Evolutionary conservation across 1,284 basidiomycete species (phyloP).

Genomic region (Ustilago crameri): DNA sequence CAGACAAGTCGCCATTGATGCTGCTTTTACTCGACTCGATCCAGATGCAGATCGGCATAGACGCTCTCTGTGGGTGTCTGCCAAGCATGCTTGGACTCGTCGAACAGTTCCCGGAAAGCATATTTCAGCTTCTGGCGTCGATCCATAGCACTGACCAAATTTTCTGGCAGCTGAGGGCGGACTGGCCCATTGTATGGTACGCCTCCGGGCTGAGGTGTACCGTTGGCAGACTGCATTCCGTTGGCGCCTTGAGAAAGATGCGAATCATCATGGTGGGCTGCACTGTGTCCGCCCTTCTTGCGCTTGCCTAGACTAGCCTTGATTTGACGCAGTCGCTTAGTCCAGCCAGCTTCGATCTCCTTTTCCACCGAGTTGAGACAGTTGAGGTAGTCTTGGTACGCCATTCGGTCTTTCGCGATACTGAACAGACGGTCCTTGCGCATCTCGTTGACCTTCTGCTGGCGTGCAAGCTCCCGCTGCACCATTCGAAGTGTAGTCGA

Average conservation of each 20-base stretch:
- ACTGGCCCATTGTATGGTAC: slow-evolving; percentile 52
- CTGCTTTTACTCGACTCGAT: slow-evolving; percentile 26
- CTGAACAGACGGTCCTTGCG: slow-evolving; percentile 79
- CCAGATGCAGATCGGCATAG: slow-evolving; percentile 46
- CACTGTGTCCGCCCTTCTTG: slow-evolving; percentile 53
- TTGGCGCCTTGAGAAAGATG: slow-evolving; percentile 27
- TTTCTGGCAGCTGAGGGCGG: slow-evolving; percentile 58
- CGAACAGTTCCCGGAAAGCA: slow-evolving; percentile 63
- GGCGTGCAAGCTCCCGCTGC: slow-evolving; percentile 81
- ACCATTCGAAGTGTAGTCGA: slow-evolving; percentile 87
- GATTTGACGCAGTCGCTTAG: slow-evolving; percentile 62
- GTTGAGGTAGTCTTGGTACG: slow-evolving; percentile 74
- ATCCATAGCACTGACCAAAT: slow-evolving; percentile 56
- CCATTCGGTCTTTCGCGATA: slow-evolving; percentile 86
- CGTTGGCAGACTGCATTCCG: slow-evolving; percentile 31
- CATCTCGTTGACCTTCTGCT: slow-evolving; percentile 82
- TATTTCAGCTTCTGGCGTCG: slow-evolving; percentile 52
- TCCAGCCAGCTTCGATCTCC: slow-evolving; percentile 66
- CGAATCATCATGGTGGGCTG: slow-evolving; percentile 34
- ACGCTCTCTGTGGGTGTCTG: slow-evolving; percentile 55
- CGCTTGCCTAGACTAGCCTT: slow-evolving; percentile 63
- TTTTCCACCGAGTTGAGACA: slow-evolving; percentile 64
- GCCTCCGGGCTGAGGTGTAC: slow-evolving; percentile 32
- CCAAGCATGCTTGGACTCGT: slow-evolving; percentile 52
- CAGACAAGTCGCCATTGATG: background rate